These are phyloP conservation scores for Gossypium herbaceum DNA, from an alignment of 345 rosid species.

Conservation along the genomic window DNA sequence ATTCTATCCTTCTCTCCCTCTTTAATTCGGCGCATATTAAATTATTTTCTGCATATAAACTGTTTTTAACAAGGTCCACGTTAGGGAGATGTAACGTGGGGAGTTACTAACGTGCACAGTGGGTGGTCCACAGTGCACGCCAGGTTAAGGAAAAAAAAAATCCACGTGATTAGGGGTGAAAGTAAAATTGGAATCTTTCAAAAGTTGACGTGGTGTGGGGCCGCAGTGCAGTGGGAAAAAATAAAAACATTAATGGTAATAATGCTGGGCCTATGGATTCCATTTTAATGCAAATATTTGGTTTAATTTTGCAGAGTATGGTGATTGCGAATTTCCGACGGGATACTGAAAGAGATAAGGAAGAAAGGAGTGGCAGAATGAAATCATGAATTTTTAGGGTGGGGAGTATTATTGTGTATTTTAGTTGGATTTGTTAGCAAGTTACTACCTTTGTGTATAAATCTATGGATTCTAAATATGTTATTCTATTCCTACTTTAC, in stretches of 20 bases:
- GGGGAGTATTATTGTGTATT: neutral
- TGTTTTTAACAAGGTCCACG: neutral
- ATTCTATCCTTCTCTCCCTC: neutral
- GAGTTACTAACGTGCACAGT: neutral
- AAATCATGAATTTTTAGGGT: neutral
- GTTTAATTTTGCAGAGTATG: constrained; percentile 41
- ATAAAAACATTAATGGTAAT: neutral
- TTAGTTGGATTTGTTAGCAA: neutral
- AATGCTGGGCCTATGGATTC: neutral
- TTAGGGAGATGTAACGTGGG: neutral
- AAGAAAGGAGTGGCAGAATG: neutral
- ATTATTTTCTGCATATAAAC: neutral
- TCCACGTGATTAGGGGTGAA: neutral
- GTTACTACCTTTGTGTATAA: constrained; percentile 1
- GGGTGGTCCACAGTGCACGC: neutral
- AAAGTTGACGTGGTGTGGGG: constrained; percentile 1
- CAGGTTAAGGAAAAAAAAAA: neutral
- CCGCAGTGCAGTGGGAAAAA: neutral
- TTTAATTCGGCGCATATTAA: neutral
- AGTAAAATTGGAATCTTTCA: neutral
- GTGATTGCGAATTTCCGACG: constrained; percentile 60
- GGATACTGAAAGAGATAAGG: constrained; percentile 32
- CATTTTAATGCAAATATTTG: neutral
- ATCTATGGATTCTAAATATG: neutral
- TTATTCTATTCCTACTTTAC: neutral